Evolutionary conservation across 73 alveolate genomes (phyloP).

Genomic region (Paramecium caudatum): DNA sequence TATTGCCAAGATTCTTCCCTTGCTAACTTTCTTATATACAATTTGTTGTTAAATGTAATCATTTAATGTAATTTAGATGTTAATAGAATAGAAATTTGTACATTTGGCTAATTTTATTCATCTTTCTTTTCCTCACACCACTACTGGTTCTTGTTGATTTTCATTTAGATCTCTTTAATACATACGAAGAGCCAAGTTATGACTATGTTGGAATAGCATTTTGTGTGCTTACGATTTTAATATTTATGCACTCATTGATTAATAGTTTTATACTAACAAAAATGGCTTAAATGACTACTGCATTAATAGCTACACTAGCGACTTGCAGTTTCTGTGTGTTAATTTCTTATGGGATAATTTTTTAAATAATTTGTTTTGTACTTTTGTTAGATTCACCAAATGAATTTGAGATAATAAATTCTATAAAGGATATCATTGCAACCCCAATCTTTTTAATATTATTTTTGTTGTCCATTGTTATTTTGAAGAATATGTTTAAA

Average conservation of each 20-base stretch:
- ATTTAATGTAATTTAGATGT: background rate
- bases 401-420: background rate
- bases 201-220: conserved; percentile 19
- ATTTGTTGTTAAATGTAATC: background rate
- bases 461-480: background rate
- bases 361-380: conserved; percentile 2
- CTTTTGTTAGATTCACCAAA: background rate
- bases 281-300: background rate
- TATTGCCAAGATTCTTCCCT: background rate
- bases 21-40: conserved; percentile 5
- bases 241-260: background rate
- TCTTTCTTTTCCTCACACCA: background rate
- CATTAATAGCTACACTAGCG: background rate
- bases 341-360: background rate
- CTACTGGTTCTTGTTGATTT: background rate
- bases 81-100: background rate
- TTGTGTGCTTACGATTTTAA: background rate
- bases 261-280: no score
- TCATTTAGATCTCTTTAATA: background rate
- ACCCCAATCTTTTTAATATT: background rate
- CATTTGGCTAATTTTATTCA: conserved; percentile 9
- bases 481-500: no score
- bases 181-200: background rate
- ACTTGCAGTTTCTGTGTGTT: background rate
- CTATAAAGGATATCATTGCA: background rate